Evolutionary conservation across 495 filamentous ascomycete species (phyloP), one percentile per base, ranked within the genome.

Genomic region (Immersiella caudata): DNA sequence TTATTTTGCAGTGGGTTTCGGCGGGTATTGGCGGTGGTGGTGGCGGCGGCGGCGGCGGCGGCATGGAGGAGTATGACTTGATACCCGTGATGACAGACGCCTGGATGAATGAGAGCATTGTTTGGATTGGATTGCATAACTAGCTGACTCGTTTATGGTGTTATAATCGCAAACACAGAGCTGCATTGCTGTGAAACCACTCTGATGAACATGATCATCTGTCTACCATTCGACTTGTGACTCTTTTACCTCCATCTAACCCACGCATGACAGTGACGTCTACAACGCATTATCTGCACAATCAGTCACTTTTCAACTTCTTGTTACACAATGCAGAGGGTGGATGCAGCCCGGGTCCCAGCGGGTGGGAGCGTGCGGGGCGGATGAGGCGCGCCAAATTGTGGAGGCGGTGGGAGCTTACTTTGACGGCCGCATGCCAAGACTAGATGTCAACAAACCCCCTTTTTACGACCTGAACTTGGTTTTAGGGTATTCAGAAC

Each of bases 391-490:
- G 20, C 21, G n/a, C 52, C 3, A 11, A 54, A 22, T 12, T 55
- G 52, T 26, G 52, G 52, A 55, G 52, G 52, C 20, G 52, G 52
- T n/a, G 24, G 52, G 52, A 55, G 52, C 52, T 55, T 55, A 55
- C 22, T 55, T 55, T 14, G 14, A 55, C 52, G 21, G 52, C 52
- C 3, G 52, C 52, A n/a, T 18, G 59, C 59, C 59, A 62, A 62
- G 59, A 62, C 59, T 5, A 20, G 8, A 50, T 40, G 59, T 62
- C 20, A 62, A 62, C 20, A 62, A 62, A 62, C 7, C 59, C 59
- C 59, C 33, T 49, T 62, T 62, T 62, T 24, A 11, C 14, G 40
- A 5, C 5, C 2, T 46, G 9, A 18, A 12, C 5, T 46, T 14
- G 11, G 33, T 36, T 36, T 36, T n/a, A n/a, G 33, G 33, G 33